phyloP scores from a whole-genome alignment of 208 protist genomes.

The Wallacemonas sp. region DNA sequence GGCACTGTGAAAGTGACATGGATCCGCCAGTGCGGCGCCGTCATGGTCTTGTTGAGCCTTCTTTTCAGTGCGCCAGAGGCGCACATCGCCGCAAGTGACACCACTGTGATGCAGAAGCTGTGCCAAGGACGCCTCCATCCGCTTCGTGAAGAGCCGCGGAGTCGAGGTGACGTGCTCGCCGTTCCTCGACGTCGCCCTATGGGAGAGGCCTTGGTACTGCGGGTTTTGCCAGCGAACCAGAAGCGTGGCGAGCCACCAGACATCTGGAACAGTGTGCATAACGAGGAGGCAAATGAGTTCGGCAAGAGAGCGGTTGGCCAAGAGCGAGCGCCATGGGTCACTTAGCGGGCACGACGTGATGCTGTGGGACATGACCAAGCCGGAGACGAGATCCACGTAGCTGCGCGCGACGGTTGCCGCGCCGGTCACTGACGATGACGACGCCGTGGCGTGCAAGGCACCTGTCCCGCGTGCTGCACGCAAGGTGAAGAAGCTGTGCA shows the following conservation, averaged over 20 bases:
- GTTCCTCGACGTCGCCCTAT: not conserved
- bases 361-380: not conserved
- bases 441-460: not conserved
- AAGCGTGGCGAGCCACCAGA: constrained; percentile 20
- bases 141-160: not conserved
- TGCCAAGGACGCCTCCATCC: constrained; percentile 3
- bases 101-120: constrained; percentile 10
- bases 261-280: constrained; percentile 29
- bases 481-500: too few relatives aligned
- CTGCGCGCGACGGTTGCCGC: not conserved
- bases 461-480: too few relatives aligned
- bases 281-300: constrained; percentile 31
- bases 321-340: not conserved
- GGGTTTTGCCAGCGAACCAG: constrained; percentile 8
- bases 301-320: constrained; percentile 8
- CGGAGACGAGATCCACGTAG: constrained; percentile 1
- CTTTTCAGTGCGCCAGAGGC: not conserved
- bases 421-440: not conserved
- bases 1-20: not conserved
- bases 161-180: not conserved
- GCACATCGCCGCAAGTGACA: not conserved
- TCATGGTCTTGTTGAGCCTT: not conserved
- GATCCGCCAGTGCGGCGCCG: not conserved
- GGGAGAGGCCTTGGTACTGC: not conserved
- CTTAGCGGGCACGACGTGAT: not conserved